These are phyloP conservation scores for Metschnikowia henanensis DNA, from an alignment of 805 yeast species.

Conservation along the genomic window DNA sequence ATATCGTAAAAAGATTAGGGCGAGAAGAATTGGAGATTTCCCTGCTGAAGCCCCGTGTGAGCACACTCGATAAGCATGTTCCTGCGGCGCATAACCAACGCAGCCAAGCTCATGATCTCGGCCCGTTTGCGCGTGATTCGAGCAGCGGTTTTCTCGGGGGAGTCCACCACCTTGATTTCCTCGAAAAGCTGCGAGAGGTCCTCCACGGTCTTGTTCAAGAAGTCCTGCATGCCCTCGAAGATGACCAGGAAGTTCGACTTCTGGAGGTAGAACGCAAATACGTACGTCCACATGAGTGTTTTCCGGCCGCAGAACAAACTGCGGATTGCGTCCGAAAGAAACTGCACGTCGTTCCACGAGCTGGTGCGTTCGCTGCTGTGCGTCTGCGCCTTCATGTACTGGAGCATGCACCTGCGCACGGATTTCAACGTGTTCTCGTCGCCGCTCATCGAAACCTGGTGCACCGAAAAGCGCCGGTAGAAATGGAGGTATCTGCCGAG, in stretches of 20 bases:
- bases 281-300: conserved; percentile 89
- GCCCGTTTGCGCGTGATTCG: conserved; percentile 37
- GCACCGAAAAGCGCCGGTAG: conserved; percentile 71
- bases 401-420: conserved; percentile 62
- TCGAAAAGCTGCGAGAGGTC: conserved; percentile 63
- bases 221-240: conserved; percentile 70
- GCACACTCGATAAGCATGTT: conserved; percentile 45
- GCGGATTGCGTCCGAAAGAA: conserved; percentile 69
- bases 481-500: conserved; percentile 71
- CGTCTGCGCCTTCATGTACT: conserved; percentile 61
- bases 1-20: conserved; percentile 1
- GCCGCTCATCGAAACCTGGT: conserved; percentile 71
- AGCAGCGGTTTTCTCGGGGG: conserved; percentile 24
- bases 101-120: conserved; percentile 42
- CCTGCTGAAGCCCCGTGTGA: conserved; percentile 39
- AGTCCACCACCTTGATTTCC: conserved; percentile 31
- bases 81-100: conserved; percentile 43
- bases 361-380: conserved; percentile 18
- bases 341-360: conserved; percentile 89
- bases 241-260: conserved; percentile 54
- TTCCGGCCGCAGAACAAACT: conserved; percentile 67
- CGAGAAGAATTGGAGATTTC: conserved; percentile 20
- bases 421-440: conserved; percentile 64
- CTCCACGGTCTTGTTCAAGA: conserved; percentile 65
- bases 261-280: conserved; percentile 67